Conservation (phyloP, 768 basidiomycete genomes). For the Boletus speciosus region DNA sequence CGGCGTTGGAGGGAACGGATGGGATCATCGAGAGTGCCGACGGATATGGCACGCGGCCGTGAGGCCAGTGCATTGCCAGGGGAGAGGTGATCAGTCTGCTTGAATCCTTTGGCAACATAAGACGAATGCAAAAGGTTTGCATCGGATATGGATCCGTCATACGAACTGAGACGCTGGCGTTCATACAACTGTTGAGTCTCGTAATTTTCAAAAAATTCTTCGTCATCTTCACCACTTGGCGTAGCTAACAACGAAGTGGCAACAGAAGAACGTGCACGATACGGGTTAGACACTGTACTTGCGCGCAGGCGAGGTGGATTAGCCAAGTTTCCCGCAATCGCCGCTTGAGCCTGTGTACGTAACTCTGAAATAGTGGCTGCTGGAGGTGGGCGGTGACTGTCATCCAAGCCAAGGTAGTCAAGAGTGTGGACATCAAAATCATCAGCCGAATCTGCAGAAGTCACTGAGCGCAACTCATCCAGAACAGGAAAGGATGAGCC, state of each 20-base stretch:
- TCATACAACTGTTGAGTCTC: conserved; percentile 39
- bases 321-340: conserved; percentile 78
- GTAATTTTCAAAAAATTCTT: conserved; percentile 68
- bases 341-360: conserved; percentile 85
- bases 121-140: conserved; percentile 52
- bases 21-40: conserved; percentile 83
- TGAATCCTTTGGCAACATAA: conserved; percentile 71
- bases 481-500: conserved; percentile 60
- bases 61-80: conserved; percentile 39
- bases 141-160: conserved; percentile 53
- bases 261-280: conserved; percentile 61
- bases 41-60: conserved; percentile 81
- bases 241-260: conserved; percentile 61
- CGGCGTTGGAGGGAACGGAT: conserved; percentile 67
- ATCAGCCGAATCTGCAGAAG: conserved; percentile 76
- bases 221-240: conserved; percentile 64
- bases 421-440: conserved; percentile 92
- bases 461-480: conserved; percentile 79
- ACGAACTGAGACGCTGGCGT: conserved; percentile 59
- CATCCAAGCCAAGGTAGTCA: conserved; percentile 95
- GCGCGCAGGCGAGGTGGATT: conserved; percentile 81
- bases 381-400: conserved; percentile 64
- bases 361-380: conserved; percentile 88
- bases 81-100: conserved; percentile 64
- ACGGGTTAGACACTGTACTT: conserved; percentile 92